Conservation (phyloP, 371 early-diverging fungal species). For the Funneliformis caledonium region DNA sequence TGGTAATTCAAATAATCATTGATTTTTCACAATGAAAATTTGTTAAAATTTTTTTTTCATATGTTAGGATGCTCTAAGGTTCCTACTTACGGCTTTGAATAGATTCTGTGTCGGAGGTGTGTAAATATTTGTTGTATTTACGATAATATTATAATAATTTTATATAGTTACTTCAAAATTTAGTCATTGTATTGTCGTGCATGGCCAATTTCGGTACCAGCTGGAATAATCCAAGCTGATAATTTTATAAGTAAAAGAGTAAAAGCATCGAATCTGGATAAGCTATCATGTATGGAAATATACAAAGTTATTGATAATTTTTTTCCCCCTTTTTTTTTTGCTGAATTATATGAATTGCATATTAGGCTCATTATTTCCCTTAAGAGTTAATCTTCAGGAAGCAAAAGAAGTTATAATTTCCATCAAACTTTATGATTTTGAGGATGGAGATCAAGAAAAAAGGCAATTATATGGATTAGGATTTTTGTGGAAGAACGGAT, state of each 20-base stretch:
- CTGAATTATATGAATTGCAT: background rate
- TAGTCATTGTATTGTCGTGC: conserved; percentile 30
- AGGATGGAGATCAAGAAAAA: background rate
- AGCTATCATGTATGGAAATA: conserved; percentile 15
- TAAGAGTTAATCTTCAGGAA: background rate
- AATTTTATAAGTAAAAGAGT: background rate
- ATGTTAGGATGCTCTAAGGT: conserved; percentile 85
- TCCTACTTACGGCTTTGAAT: too few species aligned
- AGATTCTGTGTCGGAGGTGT: conserved; percentile 14
- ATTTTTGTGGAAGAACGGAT: conserved; percentile 26
- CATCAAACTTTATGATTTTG: background rate
- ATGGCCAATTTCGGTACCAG: conserved; percentile 20
- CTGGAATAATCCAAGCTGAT: conserved; percentile 23
- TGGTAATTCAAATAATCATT: conserved; percentile 64
- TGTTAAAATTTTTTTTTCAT: conserved; percentile 12
- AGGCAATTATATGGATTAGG: conserved; percentile 33
- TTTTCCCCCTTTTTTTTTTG: background rate
- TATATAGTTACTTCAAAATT: background rate
- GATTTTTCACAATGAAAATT: conserved; percentile 75
- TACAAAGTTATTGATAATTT: background rate
- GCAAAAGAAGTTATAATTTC: background rate
- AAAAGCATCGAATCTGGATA: background rate
- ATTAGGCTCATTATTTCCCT: conserved; percentile 11
- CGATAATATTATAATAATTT: background rate
- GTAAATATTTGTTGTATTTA: background rate